Evolutionary conservation across 129 eudicot species (phyloP).

Genomic region (Chrysanthemum lavandulifolium): DNA sequence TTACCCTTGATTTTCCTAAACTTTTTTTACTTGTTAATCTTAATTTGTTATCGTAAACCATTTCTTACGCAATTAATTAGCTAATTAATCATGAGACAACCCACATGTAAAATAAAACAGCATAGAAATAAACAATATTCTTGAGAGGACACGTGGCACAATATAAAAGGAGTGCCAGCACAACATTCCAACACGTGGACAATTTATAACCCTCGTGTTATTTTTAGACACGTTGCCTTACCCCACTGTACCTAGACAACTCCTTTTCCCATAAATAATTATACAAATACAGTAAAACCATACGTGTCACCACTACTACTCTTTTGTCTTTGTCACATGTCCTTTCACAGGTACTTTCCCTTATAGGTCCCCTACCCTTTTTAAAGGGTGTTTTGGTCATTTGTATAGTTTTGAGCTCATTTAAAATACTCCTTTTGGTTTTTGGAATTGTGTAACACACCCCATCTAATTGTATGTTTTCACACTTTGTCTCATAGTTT

Average conservation of each 20-base stretch:
- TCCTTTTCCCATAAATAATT: slow-evolving; percentile 13
- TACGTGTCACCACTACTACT: slow-evolving; percentile 39
- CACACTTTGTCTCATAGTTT: neutral
- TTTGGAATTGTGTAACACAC: neutral
- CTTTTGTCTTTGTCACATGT: slow-evolving; percentile 26
- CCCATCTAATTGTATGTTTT: slow-evolving; percentile 1
- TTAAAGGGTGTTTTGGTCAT: slow-evolving; percentile 29
- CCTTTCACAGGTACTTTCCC: slow-evolving; percentile 30
- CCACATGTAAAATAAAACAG: neutral
- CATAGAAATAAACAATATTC: slow-evolving; percentile 12
- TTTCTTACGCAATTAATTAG: too few species aligned
- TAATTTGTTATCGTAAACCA: too few species aligned
- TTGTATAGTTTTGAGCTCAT: neutral
- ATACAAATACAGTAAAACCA: slow-evolving; percentile 11
- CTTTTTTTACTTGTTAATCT: too few species aligned
- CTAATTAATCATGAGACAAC: too few species aligned
- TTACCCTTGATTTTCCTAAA: too few species aligned
- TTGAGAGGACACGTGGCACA: slow-evolving; percentile 34
- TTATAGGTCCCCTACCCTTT: slow-evolving; percentile 17
- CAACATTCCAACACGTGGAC: slow-evolving; percentile 40
- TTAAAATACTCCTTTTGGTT: neutral
- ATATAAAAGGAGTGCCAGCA: slow-evolving; percentile 25
- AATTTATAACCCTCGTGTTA: neutral
- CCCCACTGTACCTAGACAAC: slow-evolving; percentile 37
- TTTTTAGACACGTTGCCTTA: slow-evolving; percentile 40